Conservation (phyloP, 352 stramenopile species). For the Globisporangium viniferum region DNA sequence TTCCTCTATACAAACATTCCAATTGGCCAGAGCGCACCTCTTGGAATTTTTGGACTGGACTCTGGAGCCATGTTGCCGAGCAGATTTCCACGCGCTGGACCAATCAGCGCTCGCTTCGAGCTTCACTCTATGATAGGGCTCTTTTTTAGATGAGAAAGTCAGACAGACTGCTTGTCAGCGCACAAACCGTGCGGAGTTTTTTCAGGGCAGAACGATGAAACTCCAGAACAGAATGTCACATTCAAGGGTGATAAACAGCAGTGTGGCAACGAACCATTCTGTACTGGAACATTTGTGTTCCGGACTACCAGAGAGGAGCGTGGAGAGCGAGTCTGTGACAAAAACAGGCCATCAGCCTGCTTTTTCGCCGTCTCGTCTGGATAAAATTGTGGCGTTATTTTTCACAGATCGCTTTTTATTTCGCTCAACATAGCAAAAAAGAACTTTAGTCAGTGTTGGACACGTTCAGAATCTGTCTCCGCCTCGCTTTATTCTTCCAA, state of each 20-base stretch:
- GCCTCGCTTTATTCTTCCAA: neutral
- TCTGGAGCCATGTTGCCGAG: conserved; percentile 1
- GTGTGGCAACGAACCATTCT: neutral
- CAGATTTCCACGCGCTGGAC: neutral
- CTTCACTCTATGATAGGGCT: neutral
- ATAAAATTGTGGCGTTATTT: neutral
- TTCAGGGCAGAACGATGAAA: neutral
- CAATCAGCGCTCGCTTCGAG: neutral
- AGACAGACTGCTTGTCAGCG: neutral
- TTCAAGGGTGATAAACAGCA: too few relatives aligned
- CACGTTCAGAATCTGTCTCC: neutral
- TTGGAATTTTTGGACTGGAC: conserved; percentile 7
- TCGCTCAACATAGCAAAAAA: neutral
- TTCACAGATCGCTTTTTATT: neutral
- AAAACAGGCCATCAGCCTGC: neutral
- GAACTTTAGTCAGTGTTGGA: neutral
- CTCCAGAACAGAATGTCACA: neutral
- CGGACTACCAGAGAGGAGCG: neutral
- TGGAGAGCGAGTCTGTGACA: neutral
- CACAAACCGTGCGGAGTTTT: neutral
- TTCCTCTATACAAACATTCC: neutral
- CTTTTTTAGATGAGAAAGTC: conserved; percentile 8
- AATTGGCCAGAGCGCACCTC: neutral
- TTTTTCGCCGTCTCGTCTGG: neutral
- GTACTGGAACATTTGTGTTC: neutral